Evolutionary conservation across 148 eudicot genomes (phyloP), one percentile per base, ranked within the genome.

Genomic region (Cornus kousa): DNA sequence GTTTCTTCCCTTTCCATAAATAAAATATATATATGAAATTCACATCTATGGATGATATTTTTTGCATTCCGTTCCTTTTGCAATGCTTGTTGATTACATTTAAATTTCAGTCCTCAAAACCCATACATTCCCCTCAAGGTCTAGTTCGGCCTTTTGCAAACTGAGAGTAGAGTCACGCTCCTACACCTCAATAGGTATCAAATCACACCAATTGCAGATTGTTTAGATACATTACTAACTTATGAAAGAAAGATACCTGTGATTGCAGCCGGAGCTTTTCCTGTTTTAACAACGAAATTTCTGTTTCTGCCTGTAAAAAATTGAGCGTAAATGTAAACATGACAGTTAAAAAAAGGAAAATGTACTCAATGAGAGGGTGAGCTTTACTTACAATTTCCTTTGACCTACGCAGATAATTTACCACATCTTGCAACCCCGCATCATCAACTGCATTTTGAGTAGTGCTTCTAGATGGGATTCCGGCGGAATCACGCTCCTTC

Each of bases 261-360:
- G 95, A 88, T 71, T 94, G 95, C 82, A 96, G 62, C 20, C 98
- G 94, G 80, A 92, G 82, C 83, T 94, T 96, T 87, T 96, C 99
- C 87, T 96, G 94, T 82, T 88, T 94, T 80, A 96, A 74, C 85
- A 96, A 84, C 46, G 97, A 92, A 70, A 94, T 94, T 86, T 96
- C 99, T 35, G 97, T 94, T 78, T 96, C 99, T 19, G 95, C 94
- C 90, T 88, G 87, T 43, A 74, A 68, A 35, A 75, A 65, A 55
- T 32, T 59, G 16, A 3, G 59, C 65, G 39, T 71, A 71, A 33
- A 16, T 62, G 7, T 35, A 78, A 75, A 75, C 9, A 24, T 53
- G 59, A 74, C 23, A 19, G 24, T 9, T 9, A 50, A 33, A 10
- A 5, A 62, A 62, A 19, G 20, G 66, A 20, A 17, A 62, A 62